These are phyloP conservation scores for Dioszegia crocea DNA, from an alignment of 768 basidiomycete genomes.

Conservation along the genomic window DNA sequence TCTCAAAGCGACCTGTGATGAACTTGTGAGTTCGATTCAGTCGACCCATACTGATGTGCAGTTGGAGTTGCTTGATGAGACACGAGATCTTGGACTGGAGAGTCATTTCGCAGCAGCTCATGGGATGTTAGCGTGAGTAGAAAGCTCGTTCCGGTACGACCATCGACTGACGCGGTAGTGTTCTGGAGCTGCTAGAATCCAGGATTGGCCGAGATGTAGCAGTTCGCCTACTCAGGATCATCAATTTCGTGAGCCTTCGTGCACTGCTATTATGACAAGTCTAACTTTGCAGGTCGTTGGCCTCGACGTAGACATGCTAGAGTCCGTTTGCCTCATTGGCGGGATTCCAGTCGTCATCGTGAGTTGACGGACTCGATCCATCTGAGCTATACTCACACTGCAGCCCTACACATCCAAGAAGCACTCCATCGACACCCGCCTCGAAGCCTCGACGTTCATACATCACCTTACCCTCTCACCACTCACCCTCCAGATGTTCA, in stretches of 20 bases:
- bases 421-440: constrained; percentile 82
- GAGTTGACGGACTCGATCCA: constrained; percentile 3
- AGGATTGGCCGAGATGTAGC: constrained; percentile 79
- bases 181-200: constrained; percentile 86
- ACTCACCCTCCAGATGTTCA: constrained; percentile 96
- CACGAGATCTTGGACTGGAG: constrained; percentile 71
- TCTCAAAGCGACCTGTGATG: constrained; percentile 77
- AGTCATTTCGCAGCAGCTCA: constrained; percentile 83
- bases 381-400: neutral
- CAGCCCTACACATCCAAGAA: constrained; percentile 86
- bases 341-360: constrained; percentile 94
- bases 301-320: constrained; percentile 75
- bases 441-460: constrained; percentile 95
- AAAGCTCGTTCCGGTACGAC: neutral
- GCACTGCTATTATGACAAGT: neutral
- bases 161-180: constrained; percentile 38
- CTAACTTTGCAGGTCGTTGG: constrained; percentile 53
- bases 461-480: constrained; percentile 81
- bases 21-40: constrained; percentile 62
- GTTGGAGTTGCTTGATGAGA: constrained; percentile 71
- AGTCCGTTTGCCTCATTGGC: constrained; percentile 81
- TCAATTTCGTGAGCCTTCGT: constrained; percentile 68
- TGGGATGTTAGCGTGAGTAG: constrained; percentile 74
- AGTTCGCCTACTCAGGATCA: constrained; percentile 76
- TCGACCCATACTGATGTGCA: constrained; percentile 43